phyloP scores from a whole-genome alignment of 805 yeast species.

The Citeromyces nyonsensis region DNA sequence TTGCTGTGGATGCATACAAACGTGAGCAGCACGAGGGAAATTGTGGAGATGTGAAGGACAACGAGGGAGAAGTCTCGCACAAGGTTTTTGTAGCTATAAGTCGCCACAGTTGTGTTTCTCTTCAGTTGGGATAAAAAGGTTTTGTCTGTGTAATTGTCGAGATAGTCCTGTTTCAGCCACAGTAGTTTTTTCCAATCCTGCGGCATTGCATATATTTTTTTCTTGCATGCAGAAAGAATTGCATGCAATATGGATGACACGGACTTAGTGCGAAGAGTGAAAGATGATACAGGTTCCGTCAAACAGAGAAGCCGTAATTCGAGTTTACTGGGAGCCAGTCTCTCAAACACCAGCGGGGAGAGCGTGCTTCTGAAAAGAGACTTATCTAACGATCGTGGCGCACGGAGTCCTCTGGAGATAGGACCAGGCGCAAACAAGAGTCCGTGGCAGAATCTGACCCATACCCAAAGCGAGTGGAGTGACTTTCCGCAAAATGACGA shows the following conservation, averaged over 20 bases:
- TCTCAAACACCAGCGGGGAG: not conserved
- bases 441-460: not conserved
- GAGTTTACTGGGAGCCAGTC: too few species aligned
- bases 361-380: not conserved
- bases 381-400: not conserved
- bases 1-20: constrained; percentile 44
- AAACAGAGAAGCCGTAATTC: too few species aligned
- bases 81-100: constrained; percentile 48
- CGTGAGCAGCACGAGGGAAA: constrained; percentile 48
- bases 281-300: too few species aligned
- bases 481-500: not conserved
- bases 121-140: constrained; percentile 71
- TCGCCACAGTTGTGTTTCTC: constrained; percentile 60
- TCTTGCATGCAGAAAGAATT: too few species aligned
- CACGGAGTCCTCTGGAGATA: not conserved
- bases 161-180: constrained; percentile 75
- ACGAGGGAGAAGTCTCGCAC: constrained; percentile 58
- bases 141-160: constrained; percentile 81
- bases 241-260: too few species aligned
- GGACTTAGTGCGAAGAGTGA: not conserved
- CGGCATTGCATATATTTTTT: too few species aligned
- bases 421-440: not conserved
- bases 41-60: constrained; percentile 47
- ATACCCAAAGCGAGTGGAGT: not conserved
- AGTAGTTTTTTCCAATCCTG: constrained; percentile 63